Percentiles rank a stretch among this genome's conserved stretches.
These are phyloP conservation scores for Yarrowia divulgata DNA, from an alignment of 805 yeast species.

Conservation along the genomic window DNA sequence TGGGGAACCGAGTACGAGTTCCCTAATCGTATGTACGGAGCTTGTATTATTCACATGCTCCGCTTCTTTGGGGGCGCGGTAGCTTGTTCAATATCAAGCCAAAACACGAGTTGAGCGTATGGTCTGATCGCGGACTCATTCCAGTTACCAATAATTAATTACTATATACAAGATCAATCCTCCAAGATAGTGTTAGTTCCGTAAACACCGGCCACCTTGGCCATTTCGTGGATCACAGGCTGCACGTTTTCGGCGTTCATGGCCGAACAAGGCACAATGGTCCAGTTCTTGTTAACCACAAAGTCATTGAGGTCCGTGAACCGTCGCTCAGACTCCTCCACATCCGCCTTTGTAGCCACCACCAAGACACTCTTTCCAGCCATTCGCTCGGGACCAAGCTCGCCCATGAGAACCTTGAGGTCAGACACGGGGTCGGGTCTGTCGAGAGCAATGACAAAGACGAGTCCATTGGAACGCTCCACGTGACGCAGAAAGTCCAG, in stretches of 20 bases:
- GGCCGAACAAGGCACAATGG: constrained; percentile 86
- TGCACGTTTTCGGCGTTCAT: constrained; percentile 74
- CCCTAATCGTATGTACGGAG: too few species aligned
- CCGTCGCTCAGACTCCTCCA: constrained; percentile 60
- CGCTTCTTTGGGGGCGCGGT: background rate
- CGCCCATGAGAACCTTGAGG: constrained; percentile 65
- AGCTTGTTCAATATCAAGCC: background rate
- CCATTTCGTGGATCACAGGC: constrained; percentile 73
- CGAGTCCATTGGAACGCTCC: constrained; percentile 89
- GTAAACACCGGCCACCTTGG: constrained; percentile 45
- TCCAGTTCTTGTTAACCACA: constrained; percentile 63
- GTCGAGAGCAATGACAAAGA: constrained; percentile 83
- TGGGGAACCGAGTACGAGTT: too few species aligned
- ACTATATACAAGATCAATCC: constrained; percentile 31
- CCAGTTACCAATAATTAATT: background rate
- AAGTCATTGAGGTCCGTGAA: constrained; percentile 57
- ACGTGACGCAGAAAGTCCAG: constrained; percentile 89
- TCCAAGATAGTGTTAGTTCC: constrained; percentile 6
- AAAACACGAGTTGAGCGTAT: background rate
- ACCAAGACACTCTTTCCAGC: constrained; percentile 69
- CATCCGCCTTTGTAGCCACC: constrained; percentile 94
- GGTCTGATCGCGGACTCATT: too few species aligned
- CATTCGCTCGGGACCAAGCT: constrained; percentile 72
- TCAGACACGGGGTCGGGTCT: constrained; percentile 69
- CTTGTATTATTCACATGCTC: background rate